Percentiles rank a stretch among this genome's conserved stretches.
Evolutionary conservation across 192 early-diverging fungal species (phyloP).

Genomic region (Chytriomyces hyalinus): DNA sequence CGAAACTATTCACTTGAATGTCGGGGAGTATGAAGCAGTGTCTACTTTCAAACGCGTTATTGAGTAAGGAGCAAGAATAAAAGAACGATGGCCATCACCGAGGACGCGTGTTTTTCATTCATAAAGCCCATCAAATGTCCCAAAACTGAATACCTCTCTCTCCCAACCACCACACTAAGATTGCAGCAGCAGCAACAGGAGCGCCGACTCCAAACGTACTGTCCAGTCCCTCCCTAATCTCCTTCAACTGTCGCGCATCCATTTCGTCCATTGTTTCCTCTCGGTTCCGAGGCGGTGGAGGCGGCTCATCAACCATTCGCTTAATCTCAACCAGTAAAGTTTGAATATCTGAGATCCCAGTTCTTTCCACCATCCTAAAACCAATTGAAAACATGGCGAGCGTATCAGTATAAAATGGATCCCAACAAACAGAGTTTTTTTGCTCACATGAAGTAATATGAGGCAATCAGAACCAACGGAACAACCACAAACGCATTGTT

Average conservation of each 20-base stretch:
- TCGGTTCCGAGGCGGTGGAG: not conserved
- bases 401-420: not conserved
- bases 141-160: slow-evolving; percentile 4
- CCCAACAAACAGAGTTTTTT: not conserved
- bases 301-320: not conserved
- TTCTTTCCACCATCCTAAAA: slow-evolving; percentile 11
- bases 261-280: slow-evolving; percentile 19
- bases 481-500: slow-evolving; percentile 4
- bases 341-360: not conserved
- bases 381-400: not conserved
- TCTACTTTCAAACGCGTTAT: too few species aligned
- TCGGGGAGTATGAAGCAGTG: too few species aligned
- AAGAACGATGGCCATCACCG: too few species aligned
- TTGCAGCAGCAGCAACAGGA: slow-evolving; percentile 17
- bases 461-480: not conserved
- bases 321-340: slow-evolving; percentile 3
- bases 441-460: slow-evolving; percentile 8
- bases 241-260: slow-evolving; percentile 15
- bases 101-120: too few species aligned
- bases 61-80: too few species aligned
- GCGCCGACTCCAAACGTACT: slow-evolving; percentile 13
- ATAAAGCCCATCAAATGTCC: not conserved
- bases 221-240: slow-evolving; percentile 24
- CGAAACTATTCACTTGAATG: too few species aligned
- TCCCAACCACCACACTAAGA: slow-evolving; percentile 23